Conservation (phyloP, 495 filamentous ascomycete species). For the Penicillium pulvis region DNA sequence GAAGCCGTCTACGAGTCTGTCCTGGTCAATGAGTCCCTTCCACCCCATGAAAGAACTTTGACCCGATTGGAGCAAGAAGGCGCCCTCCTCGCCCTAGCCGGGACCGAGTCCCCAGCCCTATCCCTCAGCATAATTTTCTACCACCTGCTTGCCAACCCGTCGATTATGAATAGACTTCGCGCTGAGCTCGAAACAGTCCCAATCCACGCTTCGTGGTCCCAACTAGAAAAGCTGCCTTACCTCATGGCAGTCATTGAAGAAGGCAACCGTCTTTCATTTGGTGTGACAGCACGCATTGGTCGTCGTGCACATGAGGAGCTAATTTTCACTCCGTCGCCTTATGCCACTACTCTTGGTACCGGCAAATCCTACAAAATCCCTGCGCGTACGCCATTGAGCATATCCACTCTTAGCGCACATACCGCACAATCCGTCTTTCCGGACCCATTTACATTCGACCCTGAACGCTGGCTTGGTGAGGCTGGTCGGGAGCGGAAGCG, state of each 20-base stretch:
- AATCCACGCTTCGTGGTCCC: constrained; percentile 22
- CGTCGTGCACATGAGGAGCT: constrained; percentile 36
- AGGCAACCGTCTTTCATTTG: constrained; percentile 44
- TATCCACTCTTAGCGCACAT: constrained; percentile 26
- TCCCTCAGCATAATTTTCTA: constrained; percentile 32
- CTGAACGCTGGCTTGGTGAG: constrained; percentile 24
- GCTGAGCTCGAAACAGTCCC: constrained; percentile 34
- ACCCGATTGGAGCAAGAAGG: constrained; percentile 43
- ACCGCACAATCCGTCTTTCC: constrained; percentile 27
- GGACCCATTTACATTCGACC: constrained; percentile 25
- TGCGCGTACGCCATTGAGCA: constrained; percentile 28
- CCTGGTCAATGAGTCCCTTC: constrained; percentile 34
- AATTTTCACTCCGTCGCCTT: constrained; percentile 24
- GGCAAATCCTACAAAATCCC: constrained; percentile 26
- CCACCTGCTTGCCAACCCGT: constrained; percentile 38
- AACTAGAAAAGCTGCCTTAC: constrained; percentile 51
- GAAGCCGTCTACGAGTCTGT: constrained; percentile 38
- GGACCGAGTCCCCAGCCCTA: constrained; percentile 38
- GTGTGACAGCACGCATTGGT: constrained; percentile 26
- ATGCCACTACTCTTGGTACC: constrained; percentile 5
- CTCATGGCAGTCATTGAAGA: constrained; percentile 47
- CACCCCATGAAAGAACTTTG: constrained; percentile 34
- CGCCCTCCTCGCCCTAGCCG: constrained; percentile 36
- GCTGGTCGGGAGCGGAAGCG: constrained; percentile 18
- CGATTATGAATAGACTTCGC: constrained; percentile 30